Percentiles rank a stretch among this genome's conserved stretches.
Conservation (phyloP, 768 basidiomycete genomes). For the Phylloporus sp. region DNA sequence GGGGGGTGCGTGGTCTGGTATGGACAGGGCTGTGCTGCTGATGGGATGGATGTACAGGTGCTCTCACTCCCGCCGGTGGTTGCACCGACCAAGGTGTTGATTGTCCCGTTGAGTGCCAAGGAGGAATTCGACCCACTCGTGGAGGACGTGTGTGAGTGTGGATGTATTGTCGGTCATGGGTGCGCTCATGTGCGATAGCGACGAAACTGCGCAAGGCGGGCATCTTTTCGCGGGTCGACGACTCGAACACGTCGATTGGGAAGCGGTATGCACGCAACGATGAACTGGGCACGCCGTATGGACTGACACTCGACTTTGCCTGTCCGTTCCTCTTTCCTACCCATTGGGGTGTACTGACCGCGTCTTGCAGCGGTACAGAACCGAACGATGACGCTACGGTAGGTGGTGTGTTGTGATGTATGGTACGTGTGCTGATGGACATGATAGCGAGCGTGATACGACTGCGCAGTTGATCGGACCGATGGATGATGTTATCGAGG, state of each 20-base stretch:
- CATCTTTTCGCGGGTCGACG: slow-evolving; percentile 90
- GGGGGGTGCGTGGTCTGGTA: slow-evolving; percentile 79
- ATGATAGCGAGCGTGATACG: slow-evolving; percentile 86
- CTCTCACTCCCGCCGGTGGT: slow-evolving; percentile 86
- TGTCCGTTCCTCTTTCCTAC: slow-evolving; percentile 42
- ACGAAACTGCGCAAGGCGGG: slow-evolving; percentile 83
- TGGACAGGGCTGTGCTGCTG: too few species aligned
- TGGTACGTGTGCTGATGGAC: not conserved
- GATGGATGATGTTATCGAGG: slow-evolving; percentile 83
- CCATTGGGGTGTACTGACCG: not conserved
- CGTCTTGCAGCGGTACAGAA: slow-evolving; percentile 65
- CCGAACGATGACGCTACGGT: slow-evolving; percentile 91
- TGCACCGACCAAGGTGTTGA: slow-evolving; percentile 94
- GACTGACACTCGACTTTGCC: slow-evolving; percentile 94
- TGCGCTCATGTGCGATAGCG: slow-evolving; percentile 45
- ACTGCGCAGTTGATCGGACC: slow-evolving; percentile 88
- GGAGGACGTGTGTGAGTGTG: slow-evolving; percentile 80
- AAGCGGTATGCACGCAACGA: slow-evolving; percentile 98
- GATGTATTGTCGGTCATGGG: accelerated
- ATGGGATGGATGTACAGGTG: slow-evolving; percentile 63
- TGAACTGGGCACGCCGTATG: slow-evolving; percentile 96
- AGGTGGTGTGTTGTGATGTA: slow-evolving; percentile 28
- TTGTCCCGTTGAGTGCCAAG: slow-evolving; percentile 88
- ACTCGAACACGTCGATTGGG: slow-evolving; percentile 92
- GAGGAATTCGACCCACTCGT: slow-evolving; percentile 82